These are phyloP conservation scores for Pestalotiopsis sp. DNA, from an alignment of 2,329 filamentous ascomycete genomes.

Conservation along the genomic window DNA sequence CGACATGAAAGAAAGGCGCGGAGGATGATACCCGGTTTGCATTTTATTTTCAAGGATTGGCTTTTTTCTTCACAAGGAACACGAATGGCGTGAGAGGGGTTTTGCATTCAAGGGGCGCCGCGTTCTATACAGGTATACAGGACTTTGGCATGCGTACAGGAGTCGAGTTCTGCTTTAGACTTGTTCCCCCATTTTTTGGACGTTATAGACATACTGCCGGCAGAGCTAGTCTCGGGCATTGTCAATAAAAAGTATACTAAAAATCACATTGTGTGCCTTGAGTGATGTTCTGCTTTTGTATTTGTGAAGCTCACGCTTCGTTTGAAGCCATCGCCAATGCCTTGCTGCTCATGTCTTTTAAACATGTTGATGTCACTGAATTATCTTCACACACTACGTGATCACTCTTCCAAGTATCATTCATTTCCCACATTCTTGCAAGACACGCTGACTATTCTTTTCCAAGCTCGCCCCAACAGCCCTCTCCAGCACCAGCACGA, in stretches of 20 bases:
- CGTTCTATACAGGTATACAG: neutral
- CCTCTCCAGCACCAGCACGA: no score
- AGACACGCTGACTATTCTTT: no score
- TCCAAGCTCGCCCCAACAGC: no score
- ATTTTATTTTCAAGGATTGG: neutral
- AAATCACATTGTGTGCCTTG: neutral
- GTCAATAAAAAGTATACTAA: neutral
- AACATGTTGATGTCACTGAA: no score
- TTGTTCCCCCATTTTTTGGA: neutral
- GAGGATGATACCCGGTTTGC: slow-evolving; percentile 11
- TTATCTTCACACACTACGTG: no score
- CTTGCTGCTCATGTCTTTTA: no score
- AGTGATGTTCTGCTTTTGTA: no score
- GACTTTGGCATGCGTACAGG: slow-evolving; percentile 2
- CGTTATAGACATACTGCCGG: slow-evolving; percentile 6
- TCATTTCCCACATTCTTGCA: no score
- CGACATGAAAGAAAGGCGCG: neutral
- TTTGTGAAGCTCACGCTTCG: neutral
- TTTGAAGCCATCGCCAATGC: neutral
- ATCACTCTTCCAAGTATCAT: no score
- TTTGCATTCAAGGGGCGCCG: neutral
- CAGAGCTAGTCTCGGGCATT: slow-evolving; percentile 14
- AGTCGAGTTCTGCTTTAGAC: neutral
- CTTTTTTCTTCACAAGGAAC: neutral
- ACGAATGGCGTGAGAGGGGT: neutral